Conservation (phyloP, 768 basidiomycete genomes). For the Boletus pseudo-olivaceus region DNA sequence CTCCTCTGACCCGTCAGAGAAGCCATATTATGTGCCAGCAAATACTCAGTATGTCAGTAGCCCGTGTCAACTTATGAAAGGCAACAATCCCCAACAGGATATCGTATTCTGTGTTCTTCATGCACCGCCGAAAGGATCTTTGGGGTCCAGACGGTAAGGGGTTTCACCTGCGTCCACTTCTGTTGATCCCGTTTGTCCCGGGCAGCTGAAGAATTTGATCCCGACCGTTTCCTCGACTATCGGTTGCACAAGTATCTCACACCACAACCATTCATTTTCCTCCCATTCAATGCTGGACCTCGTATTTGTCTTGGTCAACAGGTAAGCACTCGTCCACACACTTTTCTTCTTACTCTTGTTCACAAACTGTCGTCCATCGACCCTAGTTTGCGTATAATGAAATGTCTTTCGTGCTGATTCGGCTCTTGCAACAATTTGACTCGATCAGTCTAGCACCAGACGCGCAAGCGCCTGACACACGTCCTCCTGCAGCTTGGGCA, state of each 20-base stretch:
- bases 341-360: neutral
- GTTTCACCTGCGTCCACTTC: neutral
- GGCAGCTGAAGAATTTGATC: constrained; percentile 64
- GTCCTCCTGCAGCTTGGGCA: constrained; percentile 48
- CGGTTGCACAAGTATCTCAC: constrained; percentile 58
- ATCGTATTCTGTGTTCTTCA: constrained; percentile 55
- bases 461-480: constrained; percentile 43
- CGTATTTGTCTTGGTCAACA: constrained; percentile 62
- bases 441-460: constrained; percentile 44
- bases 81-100: constrained; percentile 27
- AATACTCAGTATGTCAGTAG: constrained; percentile 35
- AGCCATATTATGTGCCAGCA: constrained; percentile 33
- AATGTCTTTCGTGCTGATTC: constrained; percentile 59
- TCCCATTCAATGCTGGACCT: constrained; percentile 58
- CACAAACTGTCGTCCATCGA: neutral
- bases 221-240: constrained; percentile 66
- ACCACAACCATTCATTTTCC: constrained; percentile 66
- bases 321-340: constrained; percentile 25
- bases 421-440: constrained; percentile 58
- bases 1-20: constrained; percentile 21
- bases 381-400: constrained; percentile 54
- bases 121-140: constrained; percentile 62
- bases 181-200: neutral
- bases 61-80: neutral
- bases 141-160: constrained; percentile 70